Conservation (phyloP, 495 filamentous ascomycete species). For the Pseudoneurospora amorphoporcata region DNA sequence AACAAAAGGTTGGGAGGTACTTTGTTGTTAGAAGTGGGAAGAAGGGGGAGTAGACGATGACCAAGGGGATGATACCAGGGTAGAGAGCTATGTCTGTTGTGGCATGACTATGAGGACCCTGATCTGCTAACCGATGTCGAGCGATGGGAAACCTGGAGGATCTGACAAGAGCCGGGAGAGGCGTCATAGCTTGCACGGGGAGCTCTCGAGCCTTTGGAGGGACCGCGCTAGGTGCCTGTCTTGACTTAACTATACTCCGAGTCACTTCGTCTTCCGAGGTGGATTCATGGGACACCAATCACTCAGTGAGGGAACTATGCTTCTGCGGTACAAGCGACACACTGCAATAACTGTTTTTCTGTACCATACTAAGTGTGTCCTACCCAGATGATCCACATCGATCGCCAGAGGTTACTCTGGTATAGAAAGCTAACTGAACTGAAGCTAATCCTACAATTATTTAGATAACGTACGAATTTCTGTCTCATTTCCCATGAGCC, state of each 20-base stretch:
- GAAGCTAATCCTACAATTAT: background rate
- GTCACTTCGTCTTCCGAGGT: background rate
- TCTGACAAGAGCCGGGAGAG: background rate
- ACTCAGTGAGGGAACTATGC: background rate
- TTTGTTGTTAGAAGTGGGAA: conserved; percentile 67
- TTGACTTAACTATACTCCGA: background rate
- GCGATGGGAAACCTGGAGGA: background rate
- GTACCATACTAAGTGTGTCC: background rate
- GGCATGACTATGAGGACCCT: background rate
- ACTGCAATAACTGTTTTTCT: background rate
- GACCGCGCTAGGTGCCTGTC: background rate
- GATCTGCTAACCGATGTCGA: background rate
- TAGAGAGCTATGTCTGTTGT: background rate
- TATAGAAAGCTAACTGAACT: background rate
- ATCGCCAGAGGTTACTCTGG: background rate
- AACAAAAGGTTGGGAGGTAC: conserved; percentile 57
- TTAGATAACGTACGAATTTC: background rate
- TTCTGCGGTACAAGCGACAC: background rate
- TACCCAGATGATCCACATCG: background rate
- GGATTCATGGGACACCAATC: background rate
- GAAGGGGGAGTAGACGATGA: background rate
- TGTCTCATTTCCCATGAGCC: background rate
- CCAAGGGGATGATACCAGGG: background rate
- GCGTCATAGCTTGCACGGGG: background rate
- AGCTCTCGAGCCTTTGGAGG: background rate